Evolutionary conservation across 1,284 basidiomycete species (phyloP).

Genomic region (Apiotrichum siamense): DNA sequence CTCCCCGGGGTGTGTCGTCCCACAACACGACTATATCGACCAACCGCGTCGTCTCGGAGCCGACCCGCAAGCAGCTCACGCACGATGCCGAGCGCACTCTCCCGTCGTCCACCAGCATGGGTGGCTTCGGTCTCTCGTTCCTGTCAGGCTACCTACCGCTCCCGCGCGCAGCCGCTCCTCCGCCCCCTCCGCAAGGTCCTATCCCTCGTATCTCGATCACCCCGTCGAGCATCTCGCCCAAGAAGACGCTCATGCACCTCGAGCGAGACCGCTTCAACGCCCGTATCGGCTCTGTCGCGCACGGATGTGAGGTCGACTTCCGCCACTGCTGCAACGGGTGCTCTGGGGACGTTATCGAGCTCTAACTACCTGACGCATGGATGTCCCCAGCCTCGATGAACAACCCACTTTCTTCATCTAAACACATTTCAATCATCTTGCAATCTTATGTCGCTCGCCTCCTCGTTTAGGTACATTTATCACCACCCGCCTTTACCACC

Average conservation of each 20-base stretch:
- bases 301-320: conserved; percentile 21
- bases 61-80: background rate
- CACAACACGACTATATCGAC: background rate
- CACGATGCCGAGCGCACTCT: conserved; percentile 5
- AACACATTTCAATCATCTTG: background rate
- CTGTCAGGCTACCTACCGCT: conserved; percentile 17
- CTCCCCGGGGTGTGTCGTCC: background rate
- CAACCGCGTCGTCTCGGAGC: background rate
- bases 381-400: background rate
- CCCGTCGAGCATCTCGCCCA: conserved; percentile 14
- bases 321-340: conserved; percentile 26
- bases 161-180: conserved; percentile 5
- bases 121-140: conserved; percentile 15
- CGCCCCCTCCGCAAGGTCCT: background rate
- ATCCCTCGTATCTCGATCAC: conserved; percentile 15
- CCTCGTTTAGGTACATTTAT: too few species aligned
- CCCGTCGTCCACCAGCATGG: background rate
- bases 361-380: conserved; percentile 9
- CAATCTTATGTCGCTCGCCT: too few species aligned
- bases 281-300: conserved; percentile 6
- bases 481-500: too few species aligned
- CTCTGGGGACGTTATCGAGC: conserved; percentile 27
- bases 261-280: conserved; percentile 6
- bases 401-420: background rate
- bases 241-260: conserved; percentile 8